phyloP scores from a whole-genome alignment of 2,329 filamentous ascomycete species.

The Lasiodiplodia sp. region DNA sequence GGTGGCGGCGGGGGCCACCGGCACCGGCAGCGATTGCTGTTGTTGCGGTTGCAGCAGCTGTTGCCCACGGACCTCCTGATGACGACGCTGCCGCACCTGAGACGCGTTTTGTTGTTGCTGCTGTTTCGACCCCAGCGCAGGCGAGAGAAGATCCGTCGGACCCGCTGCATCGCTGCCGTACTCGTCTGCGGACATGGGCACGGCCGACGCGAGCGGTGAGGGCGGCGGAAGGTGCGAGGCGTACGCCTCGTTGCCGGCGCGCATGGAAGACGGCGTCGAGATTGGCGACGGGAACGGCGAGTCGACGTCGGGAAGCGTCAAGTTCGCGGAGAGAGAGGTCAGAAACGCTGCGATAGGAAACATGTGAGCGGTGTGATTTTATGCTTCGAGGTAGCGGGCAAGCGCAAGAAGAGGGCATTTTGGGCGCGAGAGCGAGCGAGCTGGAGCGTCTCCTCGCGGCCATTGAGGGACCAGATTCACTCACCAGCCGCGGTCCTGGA shows the following conservation, averaged over 20 bases:
- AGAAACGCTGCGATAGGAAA: constrained; percentile 71
- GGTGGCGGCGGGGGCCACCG: neutral
- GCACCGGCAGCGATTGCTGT: constrained; percentile 1
- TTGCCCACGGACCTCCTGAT: constrained; percentile 35
- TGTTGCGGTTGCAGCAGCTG: constrained; percentile 31
- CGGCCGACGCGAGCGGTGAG: constrained; percentile 45
- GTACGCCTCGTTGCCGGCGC: constrained; percentile 48
- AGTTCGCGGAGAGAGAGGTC: constrained; percentile 80
- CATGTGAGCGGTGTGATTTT: constrained; percentile 18
- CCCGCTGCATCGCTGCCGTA: constrained; percentile 34
- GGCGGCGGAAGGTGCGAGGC: constrained; percentile 47
- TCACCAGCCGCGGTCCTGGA: constrained; percentile 49
- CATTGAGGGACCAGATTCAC: constrained; percentile 30
- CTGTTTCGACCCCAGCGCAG: constrained; percentile 15
- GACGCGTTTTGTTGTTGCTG: constrained; percentile 13
- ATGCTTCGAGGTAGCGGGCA: neutral
- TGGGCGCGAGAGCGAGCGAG: neutral
- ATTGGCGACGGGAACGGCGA: constrained; percentile 66
- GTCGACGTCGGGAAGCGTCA: constrained; percentile 67
- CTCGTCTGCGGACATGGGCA: constrained; percentile 39
- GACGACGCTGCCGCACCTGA: constrained; percentile 33
- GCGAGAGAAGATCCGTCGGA: constrained; percentile 20
- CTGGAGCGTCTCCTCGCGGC: neutral
- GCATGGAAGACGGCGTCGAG: constrained; percentile 68
- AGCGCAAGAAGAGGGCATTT: neutral